Evolutionary conservation across 148 eudicot species (phyloP).

Genomic region (Amaranthus palmeri): DNA sequence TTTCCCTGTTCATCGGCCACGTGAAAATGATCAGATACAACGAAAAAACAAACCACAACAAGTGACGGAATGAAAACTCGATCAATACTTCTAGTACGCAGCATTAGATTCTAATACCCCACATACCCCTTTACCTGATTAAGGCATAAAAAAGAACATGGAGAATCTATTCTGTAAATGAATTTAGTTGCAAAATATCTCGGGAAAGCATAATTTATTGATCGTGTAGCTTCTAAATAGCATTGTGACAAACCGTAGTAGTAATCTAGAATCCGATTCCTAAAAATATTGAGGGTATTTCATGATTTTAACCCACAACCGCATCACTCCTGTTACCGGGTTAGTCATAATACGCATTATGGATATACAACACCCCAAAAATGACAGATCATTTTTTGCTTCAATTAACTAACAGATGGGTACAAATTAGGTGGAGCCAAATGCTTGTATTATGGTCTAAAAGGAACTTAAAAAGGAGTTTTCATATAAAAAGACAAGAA

Average conservation of each 20-base stretch:
- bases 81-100: neutral
- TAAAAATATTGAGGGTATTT: too few species aligned
- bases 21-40: neutral
- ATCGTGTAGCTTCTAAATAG: too few species aligned
- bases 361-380: neutral
- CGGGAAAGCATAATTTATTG: neutral
- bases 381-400: neutral
- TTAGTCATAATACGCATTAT: neutral
- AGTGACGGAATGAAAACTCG: neutral
- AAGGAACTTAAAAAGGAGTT: conserved; percentile 1
- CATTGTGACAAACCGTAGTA: too few species aligned
- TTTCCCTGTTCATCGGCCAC: conserved; percentile 28
- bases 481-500: conserved; percentile 13
- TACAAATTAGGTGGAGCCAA: neutral
- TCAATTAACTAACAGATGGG: neutral
- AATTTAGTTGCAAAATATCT: neutral
- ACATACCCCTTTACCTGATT: neutral
- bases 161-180: neutral
- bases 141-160: neutral
- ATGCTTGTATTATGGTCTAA: neutral
- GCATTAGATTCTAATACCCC: conserved; percentile 6
- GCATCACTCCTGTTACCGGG: too few species aligned
- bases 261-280: too few species aligned
- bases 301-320: too few species aligned
- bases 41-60: neutral